Base-by-base conservation (phyloP, 257 asterid genomes). In the Leonotis leonurus region DNA sequence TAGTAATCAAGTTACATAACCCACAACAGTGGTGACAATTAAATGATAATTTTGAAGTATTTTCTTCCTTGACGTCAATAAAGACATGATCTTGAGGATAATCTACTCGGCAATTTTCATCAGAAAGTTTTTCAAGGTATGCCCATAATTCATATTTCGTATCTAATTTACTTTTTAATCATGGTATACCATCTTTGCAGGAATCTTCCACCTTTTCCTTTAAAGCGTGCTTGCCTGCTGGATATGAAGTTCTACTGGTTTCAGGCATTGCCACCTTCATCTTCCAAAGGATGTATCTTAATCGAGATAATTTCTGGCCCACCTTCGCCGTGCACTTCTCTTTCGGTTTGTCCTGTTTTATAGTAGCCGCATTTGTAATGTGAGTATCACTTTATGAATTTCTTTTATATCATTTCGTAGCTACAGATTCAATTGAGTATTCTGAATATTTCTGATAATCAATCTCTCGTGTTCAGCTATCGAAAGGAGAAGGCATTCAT, bases 11-110 rank as follows among this genome's bases (percentile, higher is more conserved):
- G 39, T 46, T n/a, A 39, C 46, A 36, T n/a, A n/a, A n/a, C 33
- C 13, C 18, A 18, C 30, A 48, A 33, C 20, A 50, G 16, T 3
- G 10, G 5, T 51, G 36, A 24, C 20, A n/a, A 26, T 60, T 41
- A 44, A 60, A 59, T 56, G 26, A 27, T 25, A 10, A 10, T 14
- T n/a, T 51, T 45, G 27, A 32, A 30, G 44, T 11, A 21, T 49
- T 57, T 78, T 68, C 52, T 71, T 76, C 85, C 91, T 89, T 83
- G 75, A 82, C 95, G 48, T 61, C 8, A 24, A 30, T 41, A 36
- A 70, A 93, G 99, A 89, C 84, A 93, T 89, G 97, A 70, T 82
- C 75, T 73, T 85, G 70, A 84, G 97, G 81, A 87, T 93, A 48
- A 35, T 76, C 36, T 93, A 87, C 71, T 93, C 97, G 5, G 90